Conservation (phyloP, 2,329 filamentous ascomycete species). For the Beauveria bassiana region DNA sequence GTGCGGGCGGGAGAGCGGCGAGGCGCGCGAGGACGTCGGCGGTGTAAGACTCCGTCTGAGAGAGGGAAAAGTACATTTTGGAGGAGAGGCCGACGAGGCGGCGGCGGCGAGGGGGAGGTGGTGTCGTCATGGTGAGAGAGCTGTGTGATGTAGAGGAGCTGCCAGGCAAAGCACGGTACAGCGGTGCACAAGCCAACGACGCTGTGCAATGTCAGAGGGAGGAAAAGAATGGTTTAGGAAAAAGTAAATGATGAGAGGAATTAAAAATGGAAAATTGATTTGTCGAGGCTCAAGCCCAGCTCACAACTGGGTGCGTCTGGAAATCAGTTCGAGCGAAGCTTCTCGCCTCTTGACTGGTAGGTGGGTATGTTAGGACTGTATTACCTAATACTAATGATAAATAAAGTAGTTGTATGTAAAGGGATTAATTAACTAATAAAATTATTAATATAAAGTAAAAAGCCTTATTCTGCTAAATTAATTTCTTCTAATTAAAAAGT, state of each 20-base stretch:
- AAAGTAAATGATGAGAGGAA: background rate
- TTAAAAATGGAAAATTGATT: background rate
- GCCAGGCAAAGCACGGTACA: background rate
- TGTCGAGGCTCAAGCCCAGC: background rate
- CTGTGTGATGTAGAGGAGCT: background rate
- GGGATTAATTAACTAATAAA: too few species aligned
- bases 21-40: conserved; percentile 39
- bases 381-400: too few species aligned
- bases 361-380: too few species aligned
- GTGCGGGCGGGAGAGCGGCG: conserved; percentile 31
- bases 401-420: too few species aligned
- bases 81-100: conserved; percentile 66
- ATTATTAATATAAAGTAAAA: too few species aligned
- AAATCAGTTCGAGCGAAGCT: background rate
- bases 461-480: too few species aligned
- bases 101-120: conserved; percentile 32
- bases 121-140: conserved; percentile 15
- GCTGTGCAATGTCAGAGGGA: background rate
- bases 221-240: background rate
- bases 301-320: background rate
- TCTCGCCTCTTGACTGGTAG: too few species aligned
- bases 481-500: too few species aligned
- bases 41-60: conserved; percentile 52
- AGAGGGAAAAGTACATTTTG: conserved; percentile 73
- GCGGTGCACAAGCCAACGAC: too few species aligned